Evolutionary conservation across 805 yeast genomes (phyloP), one percentile per base, ranked within the genome.

Genomic region (Isabelozyma heimii): DNA sequence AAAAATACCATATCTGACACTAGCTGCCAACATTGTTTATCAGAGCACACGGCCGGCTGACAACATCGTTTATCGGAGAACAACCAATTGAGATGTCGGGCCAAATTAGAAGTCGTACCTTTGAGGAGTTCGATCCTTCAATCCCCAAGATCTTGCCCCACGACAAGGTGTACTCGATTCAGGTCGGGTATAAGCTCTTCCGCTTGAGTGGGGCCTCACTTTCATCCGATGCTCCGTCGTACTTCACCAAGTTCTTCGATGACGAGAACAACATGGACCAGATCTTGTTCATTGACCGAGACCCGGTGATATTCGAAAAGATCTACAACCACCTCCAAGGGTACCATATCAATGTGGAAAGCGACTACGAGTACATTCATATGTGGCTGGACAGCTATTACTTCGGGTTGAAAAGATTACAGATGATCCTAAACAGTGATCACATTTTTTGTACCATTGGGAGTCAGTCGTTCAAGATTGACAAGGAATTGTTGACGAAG

Each of bases 181-280:
- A 85, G 60, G 82, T 89, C 10, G 96, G 96, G 0, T 77, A 74
- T 39, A 74, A 73, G 53, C 54, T 81, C 24, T 90, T 84, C 63
- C 71, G 75, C n/a, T 56, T 85, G 14, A 84, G 90, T 59, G 97
- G 97, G 0, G 91, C 94, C 0, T 89, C 96, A 2, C 67, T 91
- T 37, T 85, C 90, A 24, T 87, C 87, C 2, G 97, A 91, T 67
- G 85, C 85, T 0, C 97, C 97, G 0, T 88, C 95, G 4, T 90
- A 87, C 62, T 91, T 91, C 71, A 89, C 97, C 2, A 73, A 77
- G 26, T 89, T 73, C 68, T 91, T 91, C 62, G 56, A 58, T 5
- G 59, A 69, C 16, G 14, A 15, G 14, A 28, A 15, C 15, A 58
- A 65, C 14, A 61, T 60, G 8, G 70, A 68, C 8, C 72, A 70